These are phyloP conservation scores for Vaccinium macrocarpon DNA, from an alignment of 148 eudicot species.

Conservation along the genomic window DNA sequence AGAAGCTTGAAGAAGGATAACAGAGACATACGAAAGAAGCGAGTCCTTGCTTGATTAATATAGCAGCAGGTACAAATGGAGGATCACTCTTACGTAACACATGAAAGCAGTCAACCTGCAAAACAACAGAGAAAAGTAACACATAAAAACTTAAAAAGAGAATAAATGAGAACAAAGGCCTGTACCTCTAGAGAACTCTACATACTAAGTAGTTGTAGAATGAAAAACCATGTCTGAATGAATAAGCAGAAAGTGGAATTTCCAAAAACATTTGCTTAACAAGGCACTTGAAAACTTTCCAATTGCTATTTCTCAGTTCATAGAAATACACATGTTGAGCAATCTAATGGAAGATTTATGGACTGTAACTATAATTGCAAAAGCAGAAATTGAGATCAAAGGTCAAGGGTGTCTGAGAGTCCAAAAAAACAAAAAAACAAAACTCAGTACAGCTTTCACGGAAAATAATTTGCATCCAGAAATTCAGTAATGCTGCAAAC, in stretches of 20 bases:
- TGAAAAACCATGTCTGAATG: neutral
- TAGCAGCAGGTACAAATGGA: slow-evolving; percentile 79
- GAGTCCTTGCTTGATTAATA: slow-evolving; percentile 84
- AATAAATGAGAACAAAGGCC: neutral
- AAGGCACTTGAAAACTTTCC: neutral
- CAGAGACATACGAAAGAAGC: slow-evolving; percentile 69
- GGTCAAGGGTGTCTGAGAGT: neutral
- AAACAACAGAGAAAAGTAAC: neutral
- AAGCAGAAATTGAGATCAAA: slow-evolving; percentile 1
- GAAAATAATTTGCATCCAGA: neutral
- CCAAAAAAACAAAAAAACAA: neutral
- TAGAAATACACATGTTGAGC: neutral
- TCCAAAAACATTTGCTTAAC: neutral
- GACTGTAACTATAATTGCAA: neutral
- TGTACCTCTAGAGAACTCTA: neutral
- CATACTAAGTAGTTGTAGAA: neutral
- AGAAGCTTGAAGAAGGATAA: slow-evolving; percentile 6
- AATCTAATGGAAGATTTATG: neutral
- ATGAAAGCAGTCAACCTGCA: slow-evolving; percentile 94
- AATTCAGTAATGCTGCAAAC: neutral
- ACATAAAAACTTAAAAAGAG: neutral
- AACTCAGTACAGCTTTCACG: neutral
- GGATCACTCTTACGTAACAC: slow-evolving; percentile 94
- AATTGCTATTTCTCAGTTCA: neutral
- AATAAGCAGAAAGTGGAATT: neutral